Percentiles rank a stretch among this genome's conserved stretches.
phyloP scores from a whole-genome alignment of 352 stramenopile species.

The Phytophthora capsici region DNA sequence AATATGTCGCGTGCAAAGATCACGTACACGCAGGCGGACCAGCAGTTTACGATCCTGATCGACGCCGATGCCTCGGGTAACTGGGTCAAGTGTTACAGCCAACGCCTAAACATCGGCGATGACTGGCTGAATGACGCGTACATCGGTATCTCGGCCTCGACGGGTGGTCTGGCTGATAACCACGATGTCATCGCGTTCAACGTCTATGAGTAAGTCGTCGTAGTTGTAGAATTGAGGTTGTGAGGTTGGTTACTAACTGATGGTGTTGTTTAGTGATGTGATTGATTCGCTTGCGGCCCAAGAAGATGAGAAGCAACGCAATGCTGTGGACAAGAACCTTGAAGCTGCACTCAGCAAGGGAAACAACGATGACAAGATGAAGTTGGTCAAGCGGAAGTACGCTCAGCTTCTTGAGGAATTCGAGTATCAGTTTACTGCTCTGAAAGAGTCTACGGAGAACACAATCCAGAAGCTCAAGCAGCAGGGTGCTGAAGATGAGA shows the following conservation, averaged over 20 bases:
- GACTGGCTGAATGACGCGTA: conserved; percentile 73
- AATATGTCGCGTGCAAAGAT: conserved; percentile 87
- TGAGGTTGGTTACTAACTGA: conserved; percentile 17
- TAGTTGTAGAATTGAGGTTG: background rate
- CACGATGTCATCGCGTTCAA: conserved; percentile 81
- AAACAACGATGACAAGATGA: conserved; percentile 67
- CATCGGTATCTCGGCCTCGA: conserved; percentile 81
- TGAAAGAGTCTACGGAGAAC: conserved; percentile 86
- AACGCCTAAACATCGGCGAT: conserved; percentile 51
- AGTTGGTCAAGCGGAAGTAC: conserved; percentile 80
- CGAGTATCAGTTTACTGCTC: conserved; percentile 82
- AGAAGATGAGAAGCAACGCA: conserved; percentile 70
- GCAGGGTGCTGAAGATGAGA: conserved; percentile 69
- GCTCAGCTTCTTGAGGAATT: conserved; percentile 84
- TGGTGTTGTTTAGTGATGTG: conserved; percentile 52
- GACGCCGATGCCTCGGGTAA: conserved; percentile 76
- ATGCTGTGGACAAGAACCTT: conserved; percentile 55
- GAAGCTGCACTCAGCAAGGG: conserved; percentile 57
- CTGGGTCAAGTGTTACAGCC: conserved; percentile 74
- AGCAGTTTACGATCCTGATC: conserved; percentile 72
- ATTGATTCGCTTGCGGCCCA: conserved; percentile 58
- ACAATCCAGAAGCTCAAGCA: conserved; percentile 83
- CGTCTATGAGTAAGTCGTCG: conserved; percentile 74
- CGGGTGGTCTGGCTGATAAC: conserved; percentile 83
- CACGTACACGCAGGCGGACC: conserved; percentile 67